Evolutionary conservation across 2,329 filamentous ascomycete species (phyloP).

Genomic region (Pseudogymnoascus sp.): DNA sequence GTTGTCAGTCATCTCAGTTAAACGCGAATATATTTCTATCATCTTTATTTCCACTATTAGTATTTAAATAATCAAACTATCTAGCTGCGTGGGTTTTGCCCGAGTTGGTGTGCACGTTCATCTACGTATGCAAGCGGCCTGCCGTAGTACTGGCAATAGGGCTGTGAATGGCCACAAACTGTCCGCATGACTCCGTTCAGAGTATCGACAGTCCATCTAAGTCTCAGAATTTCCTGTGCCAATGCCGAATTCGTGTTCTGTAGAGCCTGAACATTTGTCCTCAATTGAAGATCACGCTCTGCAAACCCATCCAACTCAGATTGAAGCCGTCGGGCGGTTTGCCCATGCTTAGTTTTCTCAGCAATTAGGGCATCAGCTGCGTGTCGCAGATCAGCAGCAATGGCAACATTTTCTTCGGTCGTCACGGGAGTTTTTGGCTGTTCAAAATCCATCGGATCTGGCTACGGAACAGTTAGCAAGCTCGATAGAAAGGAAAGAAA

Average conservation of each 20-base stretch:
- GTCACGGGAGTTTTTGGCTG: not conserved
- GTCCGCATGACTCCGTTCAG: not conserved
- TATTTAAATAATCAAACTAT: not conserved
- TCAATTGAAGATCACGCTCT: not conserved
- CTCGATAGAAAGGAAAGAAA: not conserved
- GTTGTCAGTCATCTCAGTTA: not conserved
- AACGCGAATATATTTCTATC: not conserved
- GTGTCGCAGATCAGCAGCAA: not conserved
- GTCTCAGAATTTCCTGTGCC: not conserved
- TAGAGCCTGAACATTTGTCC: not conserved
- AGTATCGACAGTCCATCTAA: not conserved
- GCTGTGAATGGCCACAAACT: not conserved
- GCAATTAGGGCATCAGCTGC: not conserved
- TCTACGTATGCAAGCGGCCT: not conserved
- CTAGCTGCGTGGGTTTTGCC: not conserved
- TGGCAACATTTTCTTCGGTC: not conserved
- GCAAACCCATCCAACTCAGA: not conserved
- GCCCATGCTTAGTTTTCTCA: not conserved
- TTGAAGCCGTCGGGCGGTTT: not conserved
- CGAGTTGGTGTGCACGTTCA: not conserved
- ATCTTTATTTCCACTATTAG: not conserved
- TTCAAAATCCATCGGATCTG: not conserved
- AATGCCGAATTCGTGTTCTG: not conserved
- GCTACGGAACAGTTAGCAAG: not conserved
- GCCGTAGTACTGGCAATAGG: not conserved